Percentiles rank a stretch among this genome's conserved stretches.
These are phyloP conservation scores for Candida tropicalis DNA, from an alignment of 1,139 yeast genomes.

Conservation along the genomic window DNA sequence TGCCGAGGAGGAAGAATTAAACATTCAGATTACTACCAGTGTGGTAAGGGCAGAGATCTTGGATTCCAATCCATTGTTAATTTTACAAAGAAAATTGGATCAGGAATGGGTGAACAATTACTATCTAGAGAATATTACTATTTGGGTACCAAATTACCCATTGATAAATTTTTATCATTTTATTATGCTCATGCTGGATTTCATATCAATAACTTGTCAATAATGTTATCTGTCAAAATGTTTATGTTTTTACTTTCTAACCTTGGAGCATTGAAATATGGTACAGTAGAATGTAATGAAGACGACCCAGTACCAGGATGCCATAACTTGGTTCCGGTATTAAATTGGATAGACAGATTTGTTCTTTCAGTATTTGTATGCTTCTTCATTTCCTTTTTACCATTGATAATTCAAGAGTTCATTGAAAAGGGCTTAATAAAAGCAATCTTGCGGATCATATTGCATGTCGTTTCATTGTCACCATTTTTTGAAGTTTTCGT, in stretches of 20 bases:
- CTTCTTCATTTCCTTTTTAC: slow-evolving; percentile 80
- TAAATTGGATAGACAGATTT: slow-evolving; percentile 80
- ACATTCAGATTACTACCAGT: slow-evolving; percentile 86
- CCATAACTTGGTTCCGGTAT: slow-evolving; percentile 69
- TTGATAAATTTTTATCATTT: slow-evolving; percentile 80
- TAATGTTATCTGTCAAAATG: slow-evolving; percentile 71
- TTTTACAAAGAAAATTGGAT: slow-evolving; percentile 87
- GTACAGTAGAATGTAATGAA: slow-evolving; percentile 58
- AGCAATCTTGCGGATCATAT: slow-evolving; percentile 59
- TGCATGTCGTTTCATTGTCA: slow-evolving; percentile 72
- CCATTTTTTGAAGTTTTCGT: slow-evolving; percentile 89
- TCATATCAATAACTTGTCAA: slow-evolving; percentile 80
- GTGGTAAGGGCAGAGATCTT: slow-evolving; percentile 90
- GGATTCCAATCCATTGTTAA: slow-evolving; percentile 85
- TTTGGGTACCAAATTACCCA: slow-evolving; percentile 75
- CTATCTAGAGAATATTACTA: slow-evolving; percentile 83
- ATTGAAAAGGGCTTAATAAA: slow-evolving; percentile 74
- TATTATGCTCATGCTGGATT: slow-evolving; percentile 94
- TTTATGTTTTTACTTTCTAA: slow-evolving; percentile 70
- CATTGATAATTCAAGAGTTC: slow-evolving; percentile 76
- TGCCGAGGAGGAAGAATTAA: slow-evolving; percentile 84
- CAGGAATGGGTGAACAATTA: slow-evolving; percentile 94
- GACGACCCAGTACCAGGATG: slow-evolving; percentile 70
- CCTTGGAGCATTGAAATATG: slow-evolving; percentile 66
- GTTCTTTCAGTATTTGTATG: slow-evolving; percentile 82